Percentiles rank a stretch among this genome's conserved stretches.
Conservation (phyloP, 306 rosid species). For the Corylus heterophylla region DNA sequence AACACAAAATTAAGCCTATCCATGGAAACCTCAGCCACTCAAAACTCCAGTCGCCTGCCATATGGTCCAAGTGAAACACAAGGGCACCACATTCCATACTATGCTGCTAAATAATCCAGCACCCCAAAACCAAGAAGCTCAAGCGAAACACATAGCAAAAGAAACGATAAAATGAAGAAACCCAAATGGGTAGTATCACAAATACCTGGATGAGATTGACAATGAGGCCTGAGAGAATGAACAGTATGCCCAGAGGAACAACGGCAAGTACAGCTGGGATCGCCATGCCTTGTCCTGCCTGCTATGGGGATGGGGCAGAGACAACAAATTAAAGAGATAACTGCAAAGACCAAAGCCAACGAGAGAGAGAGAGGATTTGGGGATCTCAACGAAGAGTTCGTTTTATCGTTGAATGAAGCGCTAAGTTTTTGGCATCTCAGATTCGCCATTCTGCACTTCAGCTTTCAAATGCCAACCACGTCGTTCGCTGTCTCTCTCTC, state of each 20-base stretch:
- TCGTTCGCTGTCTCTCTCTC: neutral
- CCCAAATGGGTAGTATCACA: neutral
- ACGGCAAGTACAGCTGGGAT: slow-evolving; percentile 67
- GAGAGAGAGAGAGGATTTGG: neutral
- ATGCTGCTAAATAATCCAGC: neutral
- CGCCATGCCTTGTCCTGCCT: slow-evolving; percentile 46
- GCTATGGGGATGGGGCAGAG: slow-evolving; percentile 13
- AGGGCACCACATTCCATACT: too few species aligned
- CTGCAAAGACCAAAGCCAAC: neutral
- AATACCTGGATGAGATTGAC: slow-evolving; percentile 71
- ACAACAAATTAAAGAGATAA: neutral
- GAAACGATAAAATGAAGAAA: neutral
- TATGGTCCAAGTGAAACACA: too few species aligned
- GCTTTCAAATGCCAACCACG: neutral
- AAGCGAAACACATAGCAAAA: neutral
- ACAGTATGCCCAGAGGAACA: slow-evolving; percentile 66
- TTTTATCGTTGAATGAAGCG: slow-evolving; percentile 17
- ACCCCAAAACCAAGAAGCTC: neutral
- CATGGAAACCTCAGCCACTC: too few species aligned
- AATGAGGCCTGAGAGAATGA: slow-evolving; percentile 76
- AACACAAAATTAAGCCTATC: too few species aligned
- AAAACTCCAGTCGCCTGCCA: too few species aligned
- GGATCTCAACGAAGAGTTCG: slow-evolving; percentile 5
- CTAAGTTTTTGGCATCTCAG: neutral
- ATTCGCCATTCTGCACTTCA: neutral